Conservation (phyloP, 1,139 yeast species). For the Kodamaea sp. region DNA sequence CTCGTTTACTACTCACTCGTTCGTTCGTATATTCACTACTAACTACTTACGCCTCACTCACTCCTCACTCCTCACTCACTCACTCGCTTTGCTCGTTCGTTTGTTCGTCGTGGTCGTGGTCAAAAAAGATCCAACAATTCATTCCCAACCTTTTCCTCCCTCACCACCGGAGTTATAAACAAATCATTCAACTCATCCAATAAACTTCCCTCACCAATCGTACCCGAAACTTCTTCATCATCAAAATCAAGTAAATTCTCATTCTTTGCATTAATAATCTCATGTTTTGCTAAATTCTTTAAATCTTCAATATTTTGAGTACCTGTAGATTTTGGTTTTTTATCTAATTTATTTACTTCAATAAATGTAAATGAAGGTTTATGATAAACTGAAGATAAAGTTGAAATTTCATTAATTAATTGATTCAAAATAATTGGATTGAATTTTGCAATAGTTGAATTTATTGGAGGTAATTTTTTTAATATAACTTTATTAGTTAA, state of each 20-base stretch:
- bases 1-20: too few species aligned
- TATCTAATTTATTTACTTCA: slow-evolving; percentile 32
- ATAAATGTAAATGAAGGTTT: slow-evolving; percentile 73
- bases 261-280: slow-evolving; percentile 63
- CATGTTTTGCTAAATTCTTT: slow-evolving; percentile 72
- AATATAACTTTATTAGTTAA: slow-evolving; percentile 51
- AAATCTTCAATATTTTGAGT: slow-evolving; percentile 67
- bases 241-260: slow-evolving; percentile 82
- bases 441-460: slow-evolving; percentile 67
- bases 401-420: slow-evolving; percentile 71
- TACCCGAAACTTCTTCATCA: slow-evolving; percentile 33
- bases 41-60: too few species aligned
- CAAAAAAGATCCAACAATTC: slow-evolving; percentile 61
- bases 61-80: too few species aligned
- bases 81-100: too few species aligned
- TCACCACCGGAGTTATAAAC: slow-evolving; percentile 38
- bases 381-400: slow-evolving; percentile 86
- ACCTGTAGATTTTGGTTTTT: slow-evolving; percentile 12
- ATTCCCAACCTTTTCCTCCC: slow-evolving; percentile 21
- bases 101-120: too few species aligned
- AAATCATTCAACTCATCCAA: slow-evolving; percentile 69
- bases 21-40: too few species aligned
- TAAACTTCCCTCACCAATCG: slow-evolving; percentile 24
- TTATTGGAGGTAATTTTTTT: slow-evolving; percentile 65
- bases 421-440: slow-evolving; percentile 66